phyloP scores from a whole-genome alignment of 108 stramenopile genomes.

The Nitzschia palea region DNA sequence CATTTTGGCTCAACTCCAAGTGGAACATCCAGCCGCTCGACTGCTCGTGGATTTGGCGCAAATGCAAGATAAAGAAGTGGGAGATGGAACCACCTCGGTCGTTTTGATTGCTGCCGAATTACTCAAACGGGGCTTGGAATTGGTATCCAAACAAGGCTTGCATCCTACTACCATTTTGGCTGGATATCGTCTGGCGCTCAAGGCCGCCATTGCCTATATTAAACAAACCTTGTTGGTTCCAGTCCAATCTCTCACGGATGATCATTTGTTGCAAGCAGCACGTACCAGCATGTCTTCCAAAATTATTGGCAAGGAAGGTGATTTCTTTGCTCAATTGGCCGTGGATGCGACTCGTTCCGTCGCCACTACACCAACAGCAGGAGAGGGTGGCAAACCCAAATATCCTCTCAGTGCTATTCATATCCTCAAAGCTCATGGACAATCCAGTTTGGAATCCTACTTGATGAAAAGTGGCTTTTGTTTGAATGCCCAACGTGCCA shows the following conservation, averaged over 20 bases:
- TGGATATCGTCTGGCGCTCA: conserved; percentile 95
- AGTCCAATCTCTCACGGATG: conserved; percentile 73
- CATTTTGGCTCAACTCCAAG: conserved; percentile 95
- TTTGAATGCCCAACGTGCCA: conserved; percentile 91
- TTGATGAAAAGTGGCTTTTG: conserved; percentile 95
- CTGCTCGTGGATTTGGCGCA: conserved; percentile 98
- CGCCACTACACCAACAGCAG: conserved; percentile 5
- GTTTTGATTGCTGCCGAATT: conserved; percentile 98
- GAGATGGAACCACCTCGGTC: conserved; percentile 98
- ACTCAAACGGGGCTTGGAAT: conserved; percentile 92
- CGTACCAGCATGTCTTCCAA: conserved; percentile 97
- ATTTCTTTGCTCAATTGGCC: conserved; percentile 94
- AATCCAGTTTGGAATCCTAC: conserved; percentile 89
- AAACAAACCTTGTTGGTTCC: conserved; percentile 92
- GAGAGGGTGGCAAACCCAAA: conserved; percentile 50
- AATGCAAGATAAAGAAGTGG: conserved; percentile 98
- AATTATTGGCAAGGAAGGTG: conserved; percentile 93
- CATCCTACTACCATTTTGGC: conserved; percentile 98
- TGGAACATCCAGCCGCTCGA: conserved; percentile 99
- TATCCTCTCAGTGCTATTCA: conserved; percentile 98
- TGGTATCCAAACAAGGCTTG: conserved; percentile 88
- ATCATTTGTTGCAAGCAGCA: conserved; percentile 94
- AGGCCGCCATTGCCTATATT: conserved; percentile 95
- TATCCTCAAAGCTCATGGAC: conserved; percentile 99
- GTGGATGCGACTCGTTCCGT: conserved; percentile 96